phyloP scores from a whole-genome alignment of 2,329 filamentous ascomycete species.

The Fusarium udum region DNA sequence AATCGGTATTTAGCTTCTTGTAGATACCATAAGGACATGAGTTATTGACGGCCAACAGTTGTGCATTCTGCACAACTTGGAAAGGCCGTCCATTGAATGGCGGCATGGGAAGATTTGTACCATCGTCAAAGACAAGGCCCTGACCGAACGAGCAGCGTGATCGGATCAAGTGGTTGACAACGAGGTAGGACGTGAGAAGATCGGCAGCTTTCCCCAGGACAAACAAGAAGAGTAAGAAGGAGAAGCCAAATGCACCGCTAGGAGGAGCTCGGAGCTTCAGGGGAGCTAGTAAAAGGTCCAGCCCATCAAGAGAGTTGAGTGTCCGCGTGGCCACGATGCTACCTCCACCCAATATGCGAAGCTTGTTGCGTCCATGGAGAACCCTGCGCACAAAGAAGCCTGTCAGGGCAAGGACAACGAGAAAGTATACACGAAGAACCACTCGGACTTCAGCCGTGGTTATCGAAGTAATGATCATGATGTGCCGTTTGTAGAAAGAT shows the following conservation, averaged over 20 bases:
- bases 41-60: background rate
- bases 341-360: background rate
- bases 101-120: background rate
- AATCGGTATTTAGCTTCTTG: background rate
- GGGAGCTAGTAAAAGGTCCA: background rate
- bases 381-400: background rate
- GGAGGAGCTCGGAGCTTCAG: background rate
- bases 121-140: background rate
- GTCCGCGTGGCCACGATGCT: background rate
- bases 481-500: background rate
- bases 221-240: background rate
- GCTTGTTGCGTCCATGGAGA: background rate
- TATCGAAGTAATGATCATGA: background rate
- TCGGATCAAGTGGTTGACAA: background rate
- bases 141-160: background rate
- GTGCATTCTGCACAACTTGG: background rate
- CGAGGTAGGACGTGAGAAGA: background rate
- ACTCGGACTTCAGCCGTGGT: background rate
- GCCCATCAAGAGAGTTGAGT: background rate
- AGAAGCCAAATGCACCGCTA: background rate
- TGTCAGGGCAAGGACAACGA: background rate
- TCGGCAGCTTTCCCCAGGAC: background rate
- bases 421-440: background rate
- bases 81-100: background rate
- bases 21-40: background rate